phyloP scores from a whole-genome alignment of 1,139 yeast genomes.

The Debaryomycetaceae sp. region DNA sequence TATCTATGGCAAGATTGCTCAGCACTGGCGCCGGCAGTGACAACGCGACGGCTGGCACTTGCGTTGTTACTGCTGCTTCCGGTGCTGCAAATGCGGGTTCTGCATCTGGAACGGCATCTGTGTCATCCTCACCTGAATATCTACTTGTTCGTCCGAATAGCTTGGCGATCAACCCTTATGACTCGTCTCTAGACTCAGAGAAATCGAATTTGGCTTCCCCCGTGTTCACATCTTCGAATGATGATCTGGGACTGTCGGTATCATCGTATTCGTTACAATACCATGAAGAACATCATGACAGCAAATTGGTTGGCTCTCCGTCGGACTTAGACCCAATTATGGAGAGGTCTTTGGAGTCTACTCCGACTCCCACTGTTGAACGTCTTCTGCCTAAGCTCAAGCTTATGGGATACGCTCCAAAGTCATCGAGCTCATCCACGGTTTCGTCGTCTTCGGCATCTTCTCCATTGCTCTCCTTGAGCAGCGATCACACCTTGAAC shows the following conservation, averaged over 20 bases:
- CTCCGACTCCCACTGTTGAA: slow-evolving; percentile 18
- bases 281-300: slow-evolving; percentile 4
- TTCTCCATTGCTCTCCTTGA: slow-evolving; percentile 19
- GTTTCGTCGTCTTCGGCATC: slow-evolving; percentile 12
- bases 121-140: slow-evolving; percentile 5
- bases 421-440: slow-evolving; percentile 19
- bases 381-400: slow-evolving; percentile 11
- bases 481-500: slow-evolving; percentile 8
- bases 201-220: slow-evolving; percentile 30
- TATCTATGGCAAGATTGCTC: slow-evolving; percentile 42
- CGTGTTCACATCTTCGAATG: slow-evolving; percentile 38
- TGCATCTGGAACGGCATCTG: slow-evolving; percentile 4
- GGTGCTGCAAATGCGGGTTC: background rate
- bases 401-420: slow-evolving; percentile 10
- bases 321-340: slow-evolving; percentile 34
- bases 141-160: slow-evolving; percentile 3
- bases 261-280: slow-evolving; percentile 18
- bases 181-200: slow-evolving; percentile 40
- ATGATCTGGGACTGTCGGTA: slow-evolving; percentile 40
- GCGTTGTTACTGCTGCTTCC: slow-evolving; percentile 1
- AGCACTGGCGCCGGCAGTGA: slow-evolving; percentile 7
- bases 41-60: slow-evolving; percentile 5
- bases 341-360: slow-evolving; percentile 30
- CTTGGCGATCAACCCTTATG: slow-evolving; percentile 9
- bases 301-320: slow-evolving; percentile 6